Evolutionary conservation across 2,329 filamentous ascomycete genomes (phyloP), one percentile per base, ranked within the genome.

Genomic region (Neopestalotiopsis clavispora): DNA sequence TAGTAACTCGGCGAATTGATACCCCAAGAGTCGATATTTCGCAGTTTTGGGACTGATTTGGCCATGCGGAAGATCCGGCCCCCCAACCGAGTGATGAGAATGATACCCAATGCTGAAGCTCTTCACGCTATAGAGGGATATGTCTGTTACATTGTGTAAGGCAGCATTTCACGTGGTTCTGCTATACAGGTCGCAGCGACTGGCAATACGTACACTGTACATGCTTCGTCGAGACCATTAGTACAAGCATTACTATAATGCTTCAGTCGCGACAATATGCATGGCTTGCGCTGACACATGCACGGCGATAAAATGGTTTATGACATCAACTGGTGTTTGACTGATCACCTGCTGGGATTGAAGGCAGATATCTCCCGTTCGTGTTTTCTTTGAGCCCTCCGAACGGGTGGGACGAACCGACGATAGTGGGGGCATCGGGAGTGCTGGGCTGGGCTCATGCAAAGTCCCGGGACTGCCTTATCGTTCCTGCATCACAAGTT

Each of bases 1-100:
- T 28, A 28, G 23, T 28, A 38, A 38, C 34, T 38, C 10, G 23
- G 34, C 34, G 34, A 9, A 38, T 38, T 38, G 5, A 38, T 7
- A 38, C 6, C 34, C 10, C 34, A 38, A 38, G 34, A 38, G 34
- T 38, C 34, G 14, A 52, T n/a, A 52, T n/a, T 52, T 9, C 4
- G 5, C 45, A 52, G 20, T 62, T 23, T 40, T 13, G 32, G 9
- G 34, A 32, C 34, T 17, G 38, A 63, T 42, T 34, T n/a, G 14
- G 61, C 61, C 13, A 34, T 30, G 28, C 61, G 61, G 61, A 64
- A 64, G 61, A 64, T 64, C 61, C 49, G 38, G 23, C 23, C 61
- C 61, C 34, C 38, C n/a, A 23, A 45, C 38, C 49, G 61, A 32
- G 59, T 32, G 34, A 62, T 38, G 30, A 62, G 23, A 17, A 9